phyloP scores from a whole-genome alignment of 768 basidiomycete genomes.

The Pisolithus albus region DNA sequence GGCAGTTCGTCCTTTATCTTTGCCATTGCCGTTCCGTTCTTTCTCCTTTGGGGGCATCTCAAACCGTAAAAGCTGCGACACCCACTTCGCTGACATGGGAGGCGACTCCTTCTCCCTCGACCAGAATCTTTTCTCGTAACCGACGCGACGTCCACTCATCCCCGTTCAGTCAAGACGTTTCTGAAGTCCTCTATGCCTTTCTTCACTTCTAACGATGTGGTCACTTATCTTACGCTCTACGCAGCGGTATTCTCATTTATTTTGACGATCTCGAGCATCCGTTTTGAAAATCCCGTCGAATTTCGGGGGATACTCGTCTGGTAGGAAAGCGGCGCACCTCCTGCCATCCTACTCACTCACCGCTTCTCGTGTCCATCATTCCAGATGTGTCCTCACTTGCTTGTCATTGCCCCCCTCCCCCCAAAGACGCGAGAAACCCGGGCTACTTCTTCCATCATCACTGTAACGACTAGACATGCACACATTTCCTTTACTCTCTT shows the following conservation, averaged over 20 bases:
- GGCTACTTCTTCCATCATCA: conserved; percentile 20
- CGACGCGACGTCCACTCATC: conserved; percentile 17
- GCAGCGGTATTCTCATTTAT: conserved; percentile 20
- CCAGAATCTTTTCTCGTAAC: conserved; percentile 45
- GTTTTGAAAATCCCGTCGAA: conserved; percentile 16
- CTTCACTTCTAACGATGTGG: conserved; percentile 25
- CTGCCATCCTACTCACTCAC: conserved; percentile 19
- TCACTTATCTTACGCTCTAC: conserved; percentile 30
- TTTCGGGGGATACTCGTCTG: conserved; percentile 6
- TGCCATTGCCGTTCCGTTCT: conserved; percentile 35
- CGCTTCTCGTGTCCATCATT: conserved; percentile 6
- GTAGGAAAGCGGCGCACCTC: conserved; percentile 5
- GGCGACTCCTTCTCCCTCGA: conserved; percentile 35
- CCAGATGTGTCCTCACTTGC: conserved; percentile 7
- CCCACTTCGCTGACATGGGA: conserved; percentile 36
- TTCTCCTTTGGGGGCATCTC: conserved; percentile 37
- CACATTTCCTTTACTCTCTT: conserved; percentile 26
- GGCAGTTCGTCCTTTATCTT: conserved; percentile 15
- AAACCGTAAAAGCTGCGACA: conserved; percentile 24
- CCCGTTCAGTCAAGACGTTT: conserved; percentile 15
- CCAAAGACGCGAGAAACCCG: conserved; percentile 12
- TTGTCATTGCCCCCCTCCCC: conserved; percentile 1
- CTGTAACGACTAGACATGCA: conserved; percentile 76
- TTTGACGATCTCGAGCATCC: conserved; percentile 11
- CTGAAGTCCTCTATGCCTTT: conserved; percentile 25